Evolutionary conservation across 73 alveolate species (phyloP).

Genomic region (Paramecium biaurelia): DNA sequence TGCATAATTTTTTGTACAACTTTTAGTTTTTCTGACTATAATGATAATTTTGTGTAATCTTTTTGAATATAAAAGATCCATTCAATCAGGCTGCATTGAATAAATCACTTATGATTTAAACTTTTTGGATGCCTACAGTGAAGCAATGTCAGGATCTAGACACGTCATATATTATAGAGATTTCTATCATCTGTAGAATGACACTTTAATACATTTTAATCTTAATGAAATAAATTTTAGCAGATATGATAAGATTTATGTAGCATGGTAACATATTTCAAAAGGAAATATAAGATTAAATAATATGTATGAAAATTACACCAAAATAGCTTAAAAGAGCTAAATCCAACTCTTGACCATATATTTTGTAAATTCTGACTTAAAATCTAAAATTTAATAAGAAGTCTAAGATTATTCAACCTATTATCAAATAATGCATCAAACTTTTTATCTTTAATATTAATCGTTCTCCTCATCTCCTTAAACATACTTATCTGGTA

Average conservation of each 20-base stretch:
- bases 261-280: background rate
- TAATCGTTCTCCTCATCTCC: background rate
- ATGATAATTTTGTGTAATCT: background rate
- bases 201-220: background rate
- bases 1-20: background rate
- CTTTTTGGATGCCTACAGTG: background rate
- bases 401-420: background rate
- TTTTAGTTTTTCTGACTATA: background rate
- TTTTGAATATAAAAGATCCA: background rate
- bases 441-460: background rate
- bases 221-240: background rate
- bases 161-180: constrained; percentile 22
- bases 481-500: background rate
- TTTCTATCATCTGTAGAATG: background rate
- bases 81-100: background rate
- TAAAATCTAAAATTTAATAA: background rate
- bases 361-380: background rate
- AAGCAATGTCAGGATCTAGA: background rate
- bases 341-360: background rate
- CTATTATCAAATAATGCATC: background rate
- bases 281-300: background rate
- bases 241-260: background rate
- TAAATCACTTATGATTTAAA: constrained; percentile 8
- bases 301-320: background rate
- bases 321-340: background rate